Percentiles rank a stretch among this genome's conserved stretches.
phyloP scores from a whole-genome alignment of 768 basidiomycete genomes.

The Tylopilus intermedius region DNA sequence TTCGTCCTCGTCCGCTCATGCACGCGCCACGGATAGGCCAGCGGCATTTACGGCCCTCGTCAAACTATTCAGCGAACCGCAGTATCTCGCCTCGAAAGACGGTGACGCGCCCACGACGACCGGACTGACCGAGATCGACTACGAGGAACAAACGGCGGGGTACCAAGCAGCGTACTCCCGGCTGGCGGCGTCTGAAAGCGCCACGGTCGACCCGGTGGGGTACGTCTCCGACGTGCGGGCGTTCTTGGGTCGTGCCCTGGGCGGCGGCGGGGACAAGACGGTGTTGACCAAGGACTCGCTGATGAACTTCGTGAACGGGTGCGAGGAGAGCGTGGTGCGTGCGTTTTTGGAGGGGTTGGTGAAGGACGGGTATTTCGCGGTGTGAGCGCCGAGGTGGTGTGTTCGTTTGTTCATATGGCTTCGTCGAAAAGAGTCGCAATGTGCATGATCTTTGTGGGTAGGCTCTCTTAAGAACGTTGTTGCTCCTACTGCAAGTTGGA shows the following conservation, averaged over 20 bases:
- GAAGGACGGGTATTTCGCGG: constrained; percentile 27
- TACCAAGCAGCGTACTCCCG: constrained; percentile 95
- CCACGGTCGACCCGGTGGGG: constrained; percentile 54
- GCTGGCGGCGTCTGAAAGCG: constrained; percentile 72
- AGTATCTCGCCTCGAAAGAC: constrained; percentile 46
- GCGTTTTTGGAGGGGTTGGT: constrained; percentile 32
- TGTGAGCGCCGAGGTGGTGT: neutral
- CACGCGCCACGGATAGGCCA: constrained; percentile 46
- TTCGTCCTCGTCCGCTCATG: neutral
- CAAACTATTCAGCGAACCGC: constrained; percentile 73
- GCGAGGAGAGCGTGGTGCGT: constrained; percentile 18
- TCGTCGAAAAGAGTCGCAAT: too few species aligned
- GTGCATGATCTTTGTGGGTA: too few species aligned
- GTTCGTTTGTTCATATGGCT: too few species aligned
- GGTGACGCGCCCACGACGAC: neutral
- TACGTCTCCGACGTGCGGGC: constrained; percentile 54
- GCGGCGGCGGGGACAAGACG: neutral
- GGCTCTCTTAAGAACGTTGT: too few species aligned
- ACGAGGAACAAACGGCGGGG: constrained; percentile 83
- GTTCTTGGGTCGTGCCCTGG: constrained; percentile 45
- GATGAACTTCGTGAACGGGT: constrained; percentile 19
- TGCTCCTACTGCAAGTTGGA: too few species aligned
- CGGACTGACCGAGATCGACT: constrained; percentile 71
- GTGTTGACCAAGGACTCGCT: constrained; percentile 16
- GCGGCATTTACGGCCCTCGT: constrained; percentile 61